A percentile compares a stretch with the other conserved stretches of the same genome.
phyloP scores from a whole-genome alignment of 2,329 filamentous ascomycete species.

The Penicillium sp. region DNA sequence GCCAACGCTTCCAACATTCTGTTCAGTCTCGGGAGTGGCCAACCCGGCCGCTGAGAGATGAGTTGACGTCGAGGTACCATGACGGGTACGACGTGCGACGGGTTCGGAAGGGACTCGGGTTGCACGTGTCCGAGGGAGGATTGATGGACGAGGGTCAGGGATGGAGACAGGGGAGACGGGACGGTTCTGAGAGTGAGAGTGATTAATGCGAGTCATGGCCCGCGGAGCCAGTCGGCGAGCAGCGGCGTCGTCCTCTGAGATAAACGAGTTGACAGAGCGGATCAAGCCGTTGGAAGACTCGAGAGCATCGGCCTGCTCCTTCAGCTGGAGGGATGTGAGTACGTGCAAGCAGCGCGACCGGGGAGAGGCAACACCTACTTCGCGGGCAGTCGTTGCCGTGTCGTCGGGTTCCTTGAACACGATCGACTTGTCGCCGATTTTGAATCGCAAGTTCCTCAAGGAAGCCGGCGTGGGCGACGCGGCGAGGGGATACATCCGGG shows the following conservation, averaged over 20 bases:
- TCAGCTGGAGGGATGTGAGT: constrained; percentile 37
- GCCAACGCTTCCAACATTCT: constrained; percentile 27
- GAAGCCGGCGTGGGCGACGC: constrained; percentile 75
- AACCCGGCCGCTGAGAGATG: constrained; percentile 35
- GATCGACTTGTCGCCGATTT: constrained; percentile 60
- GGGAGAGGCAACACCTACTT: constrained; percentile 44
- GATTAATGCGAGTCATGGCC: constrained; percentile 24
- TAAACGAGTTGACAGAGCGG: constrained; percentile 45
- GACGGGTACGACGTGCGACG: constrained; percentile 48
- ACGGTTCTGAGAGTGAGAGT: constrained; percentile 44
- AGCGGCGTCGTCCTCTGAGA: constrained; percentile 37
- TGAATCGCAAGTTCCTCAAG: constrained; percentile 73
- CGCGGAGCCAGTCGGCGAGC: constrained; percentile 27
- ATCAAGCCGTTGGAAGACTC: constrained; percentile 49
- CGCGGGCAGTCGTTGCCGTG: constrained; percentile 51
- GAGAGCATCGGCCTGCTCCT: constrained; percentile 45
- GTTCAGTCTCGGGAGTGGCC: constrained; percentile 43
- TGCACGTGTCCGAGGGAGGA: constrained; percentile 36
- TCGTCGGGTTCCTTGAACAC: constrained; percentile 63
- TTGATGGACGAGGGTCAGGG: constrained; percentile 51
- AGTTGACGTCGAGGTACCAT: constrained; percentile 27
- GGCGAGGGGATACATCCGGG: constrained; percentile 87
- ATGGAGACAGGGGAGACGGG: constrained; percentile 54
- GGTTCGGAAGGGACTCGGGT: constrained; percentile 47
- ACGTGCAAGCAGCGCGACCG: not conserved